Conservation (phyloP, 176 grass and related monocot species). For the Oryza rufipogon region DNA sequence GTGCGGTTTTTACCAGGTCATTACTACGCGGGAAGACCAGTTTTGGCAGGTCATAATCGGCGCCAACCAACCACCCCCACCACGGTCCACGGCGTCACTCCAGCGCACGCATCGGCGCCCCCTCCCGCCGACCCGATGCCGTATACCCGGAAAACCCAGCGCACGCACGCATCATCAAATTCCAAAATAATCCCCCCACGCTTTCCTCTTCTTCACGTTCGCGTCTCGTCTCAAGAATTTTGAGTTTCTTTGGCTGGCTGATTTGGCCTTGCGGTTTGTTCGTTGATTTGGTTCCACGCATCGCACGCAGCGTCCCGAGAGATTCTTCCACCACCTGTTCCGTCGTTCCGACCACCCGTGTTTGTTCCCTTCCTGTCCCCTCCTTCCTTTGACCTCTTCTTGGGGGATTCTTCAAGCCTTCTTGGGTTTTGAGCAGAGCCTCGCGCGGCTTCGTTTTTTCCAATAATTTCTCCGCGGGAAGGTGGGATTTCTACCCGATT, state of each 20-base stretch:
- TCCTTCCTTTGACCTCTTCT: slow-evolving; percentile 40
- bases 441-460: neutral
- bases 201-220: neutral
- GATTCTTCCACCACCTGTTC: slow-evolving; percentile 21
- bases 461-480: neutral
- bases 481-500: slow-evolving; percentile 29
- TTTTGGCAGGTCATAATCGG: slow-evolving; percentile 3
- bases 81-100: neutral
- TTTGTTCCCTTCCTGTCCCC: slow-evolving; percentile 22
- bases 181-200: neutral
- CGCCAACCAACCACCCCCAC: slow-evolving; percentile 1
- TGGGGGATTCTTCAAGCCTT: slow-evolving; percentile 1
- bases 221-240: neutral
- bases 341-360: slow-evolving; percentile 4
- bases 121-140: slow-evolving; percentile 20
- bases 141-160: slow-evolving; percentile 18
- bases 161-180: neutral
- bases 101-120: slow-evolving; percentile 29
- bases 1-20: neutral
- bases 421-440: neutral
- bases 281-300: slow-evolving; percentile 45
- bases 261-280: slow-evolving; percentile 22
- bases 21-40: neutral
- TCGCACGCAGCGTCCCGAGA: slow-evolving; percentile 21
- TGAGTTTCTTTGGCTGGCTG: neutral